These are phyloP conservation scores for Suillus plorans DNA, from an alignment of 768 basidiomycete species.

Conservation along the genomic window DNA sequence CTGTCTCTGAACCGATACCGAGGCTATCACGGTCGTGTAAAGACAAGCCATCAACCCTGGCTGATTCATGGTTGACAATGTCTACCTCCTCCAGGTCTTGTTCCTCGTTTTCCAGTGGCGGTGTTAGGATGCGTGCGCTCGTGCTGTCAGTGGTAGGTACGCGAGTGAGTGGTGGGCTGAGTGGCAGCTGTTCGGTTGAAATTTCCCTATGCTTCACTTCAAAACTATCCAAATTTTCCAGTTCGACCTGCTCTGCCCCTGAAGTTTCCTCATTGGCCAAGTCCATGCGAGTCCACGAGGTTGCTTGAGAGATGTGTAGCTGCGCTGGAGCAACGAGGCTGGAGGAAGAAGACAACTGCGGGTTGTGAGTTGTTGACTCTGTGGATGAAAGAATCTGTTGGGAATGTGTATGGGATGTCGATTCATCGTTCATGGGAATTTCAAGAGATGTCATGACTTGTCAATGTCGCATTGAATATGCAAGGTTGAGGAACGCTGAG, in stretches of 20 bases:
- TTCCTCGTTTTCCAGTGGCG: slow-evolving; percentile 6
- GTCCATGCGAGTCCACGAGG: slow-evolving; percentile 28
- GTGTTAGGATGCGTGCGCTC: background rate
- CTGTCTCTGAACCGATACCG: slow-evolving; percentile 11
- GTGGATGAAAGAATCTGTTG: slow-evolving; percentile 1
- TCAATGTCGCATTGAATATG: slow-evolving; percentile 17
- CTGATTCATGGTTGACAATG: slow-evolving; percentile 18
- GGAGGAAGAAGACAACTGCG: slow-evolving; percentile 13
- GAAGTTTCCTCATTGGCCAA: background rate
- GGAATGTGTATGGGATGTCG: slow-evolving; percentile 7
- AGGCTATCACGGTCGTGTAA: slow-evolving; percentile 13
- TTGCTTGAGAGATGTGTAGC: slow-evolving; percentile 18
- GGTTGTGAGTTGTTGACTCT: background rate
- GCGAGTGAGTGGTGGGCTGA: slow-evolving; percentile 31
- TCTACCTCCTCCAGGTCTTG: slow-evolving; percentile 19
- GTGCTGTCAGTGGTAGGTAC: slow-evolving; percentile 20
- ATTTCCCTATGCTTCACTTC: background rate
- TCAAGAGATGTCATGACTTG: slow-evolving; percentile 29
- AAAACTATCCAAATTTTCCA: background rate
- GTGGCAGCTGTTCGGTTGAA: slow-evolving; percentile 24
- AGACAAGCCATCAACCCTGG: slow-evolving; percentile 16
- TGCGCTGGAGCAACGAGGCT: slow-evolving; percentile 16
- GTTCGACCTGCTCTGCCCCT: slow-evolving; percentile 11
- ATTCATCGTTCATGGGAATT: slow-evolving; percentile 18
- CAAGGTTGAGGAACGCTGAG: background rate